Evolutionary conservation across 345 rosid genomes (phyloP), one percentile per base, ranked within the genome.

Genomic region (Eucalyptus pauciflora): DNA sequence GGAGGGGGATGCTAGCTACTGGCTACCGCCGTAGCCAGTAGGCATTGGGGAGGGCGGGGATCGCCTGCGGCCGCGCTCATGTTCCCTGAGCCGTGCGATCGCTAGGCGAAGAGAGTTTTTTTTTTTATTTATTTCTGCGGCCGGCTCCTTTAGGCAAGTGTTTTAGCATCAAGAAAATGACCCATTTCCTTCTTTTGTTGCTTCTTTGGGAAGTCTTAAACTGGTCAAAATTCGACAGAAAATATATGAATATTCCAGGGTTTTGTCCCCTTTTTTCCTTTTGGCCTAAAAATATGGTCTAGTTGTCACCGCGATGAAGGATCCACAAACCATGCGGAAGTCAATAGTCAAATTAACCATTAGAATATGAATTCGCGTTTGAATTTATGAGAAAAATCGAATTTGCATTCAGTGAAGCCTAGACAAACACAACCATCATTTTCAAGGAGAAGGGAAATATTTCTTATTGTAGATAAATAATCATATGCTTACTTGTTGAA

Each of bases 11-110:
- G 27, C 24, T 76, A 41, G 85, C 85, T 76, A 41, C n/a, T 76
- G 25, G 85, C 85, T 22, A 76, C 85, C 85, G 85, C 5, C 85
- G 48, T 76, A 76, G 85, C 85, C 85, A 41, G 48, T 76, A 76
- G 85, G 29, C 85, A 48, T 11, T 5, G 76, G 15, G 13, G 48
- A 11, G 48, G 25, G 81, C 22, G 48, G 46, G 14, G 13, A 76
- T 76, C 85, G 24, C 85, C 85, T 76, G 24, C 85, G 85, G 85
- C 14, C 85, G 48, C 29, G 48, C 48, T 6, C 48, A 76, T 20
- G 11, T n/a, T 45, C 12, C 20, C 85, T 22, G 58, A 41, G 48
- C 45, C 85, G 12, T 76, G 83, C 48, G 45, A 64, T n/a, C 45
- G 4, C 41, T 5, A 33, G 81, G 45, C 81, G 20, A 33, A 62